phyloP scores from a whole-genome alignment of 352 stramenopile genomes.

The Globisporangium echinulatum region DNA sequence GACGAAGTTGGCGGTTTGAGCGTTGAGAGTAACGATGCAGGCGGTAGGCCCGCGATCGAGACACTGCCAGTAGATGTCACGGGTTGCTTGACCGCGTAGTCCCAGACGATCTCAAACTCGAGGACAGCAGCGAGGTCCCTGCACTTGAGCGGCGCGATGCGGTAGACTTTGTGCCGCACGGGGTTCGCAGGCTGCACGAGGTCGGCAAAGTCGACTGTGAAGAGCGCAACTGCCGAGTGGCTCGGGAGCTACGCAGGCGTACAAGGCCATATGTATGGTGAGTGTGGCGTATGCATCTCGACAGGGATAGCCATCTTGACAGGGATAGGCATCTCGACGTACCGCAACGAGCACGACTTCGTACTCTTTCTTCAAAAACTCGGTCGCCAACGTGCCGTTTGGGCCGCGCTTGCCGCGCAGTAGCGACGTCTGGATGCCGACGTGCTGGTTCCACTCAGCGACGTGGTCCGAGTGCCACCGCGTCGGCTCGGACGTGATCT shows the following conservation, averaged over 20 bases:
- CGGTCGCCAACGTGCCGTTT: slow-evolving; percentile 11
- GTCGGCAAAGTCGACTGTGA: slow-evolving; percentile 65
- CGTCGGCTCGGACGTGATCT: slow-evolving; percentile 64
- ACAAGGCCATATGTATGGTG: not conserved
- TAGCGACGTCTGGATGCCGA: slow-evolving; percentile 72
- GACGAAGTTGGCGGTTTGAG: slow-evolving; percentile 10
- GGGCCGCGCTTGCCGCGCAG: slow-evolving; percentile 38
- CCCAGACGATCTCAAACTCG: slow-evolving; percentile 75
- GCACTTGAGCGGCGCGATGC: slow-evolving; percentile 64
- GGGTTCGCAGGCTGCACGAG: slow-evolving; percentile 49
- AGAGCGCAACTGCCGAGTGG: slow-evolving; percentile 72
- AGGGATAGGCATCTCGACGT: slow-evolving; percentile 9
- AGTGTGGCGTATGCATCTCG: not conserved
- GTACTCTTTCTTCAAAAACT: slow-evolving; percentile 78
- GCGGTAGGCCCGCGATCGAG: slow-evolving; percentile 22
- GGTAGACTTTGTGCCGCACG: slow-evolving; percentile 46
- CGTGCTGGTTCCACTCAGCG: slow-evolving; percentile 72
- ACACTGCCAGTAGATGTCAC: not conserved
- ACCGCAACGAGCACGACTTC: slow-evolving; percentile 75
- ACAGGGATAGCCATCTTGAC: not conserved
- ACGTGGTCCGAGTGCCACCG: slow-evolving; percentile 62
- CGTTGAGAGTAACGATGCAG: slow-evolving; percentile 32
- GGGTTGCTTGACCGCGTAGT: slow-evolving; percentile 24
- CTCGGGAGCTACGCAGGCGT: slow-evolving; percentile 42
- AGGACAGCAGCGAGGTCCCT: slow-evolving; percentile 63